phyloP scores from a whole-genome alignment of 1,284 basidiomycete genomes.

The Meira nashicola region DNA sequence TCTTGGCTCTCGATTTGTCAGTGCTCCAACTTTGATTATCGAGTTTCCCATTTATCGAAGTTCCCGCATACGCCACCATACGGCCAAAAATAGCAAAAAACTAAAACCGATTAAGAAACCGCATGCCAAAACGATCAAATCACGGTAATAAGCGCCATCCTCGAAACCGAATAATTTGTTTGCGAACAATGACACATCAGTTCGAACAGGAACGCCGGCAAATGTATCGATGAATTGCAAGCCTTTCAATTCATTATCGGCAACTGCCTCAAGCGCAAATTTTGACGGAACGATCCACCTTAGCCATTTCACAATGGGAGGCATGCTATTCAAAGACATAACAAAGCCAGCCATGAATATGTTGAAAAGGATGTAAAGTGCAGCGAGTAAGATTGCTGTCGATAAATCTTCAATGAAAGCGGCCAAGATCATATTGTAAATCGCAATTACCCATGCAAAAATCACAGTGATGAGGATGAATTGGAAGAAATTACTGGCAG shows the following conservation, averaged over 20 bases:
- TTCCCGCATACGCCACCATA: background rate
- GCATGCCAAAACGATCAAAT: constrained; percentile 33
- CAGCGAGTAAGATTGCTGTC: constrained; percentile 28
- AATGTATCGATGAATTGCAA: constrained; percentile 27
- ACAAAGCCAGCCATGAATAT: constrained; percentile 37
- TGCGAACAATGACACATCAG: constrained; percentile 26
- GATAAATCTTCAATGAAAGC: constrained; percentile 30
- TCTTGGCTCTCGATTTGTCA: no score
- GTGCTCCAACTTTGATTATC: no score
- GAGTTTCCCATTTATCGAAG: background rate
- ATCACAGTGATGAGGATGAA: constrained; percentile 35
- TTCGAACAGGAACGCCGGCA: constrained; percentile 18
- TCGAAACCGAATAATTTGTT: constrained; percentile 32
- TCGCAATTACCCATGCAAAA: constrained; percentile 27
- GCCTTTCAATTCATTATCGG: constrained; percentile 27
- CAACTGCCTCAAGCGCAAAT: constrained; percentile 42
- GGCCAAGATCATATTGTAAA: constrained; percentile 35
- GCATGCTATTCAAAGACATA: constrained; percentile 32
- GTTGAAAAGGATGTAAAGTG: constrained; percentile 37
- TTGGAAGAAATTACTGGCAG: constrained; percentile 32
- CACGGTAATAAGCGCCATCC: constrained; percentile 30
- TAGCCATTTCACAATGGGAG: constrained; percentile 30
- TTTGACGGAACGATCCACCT: constrained; percentile 37
- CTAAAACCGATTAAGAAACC: constrained; percentile 21
- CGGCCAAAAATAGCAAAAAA: background rate